phyloP scores from a whole-genome alignment of 2,329 filamentous ascomycete genomes.

The Cercospora canescens region DNA sequence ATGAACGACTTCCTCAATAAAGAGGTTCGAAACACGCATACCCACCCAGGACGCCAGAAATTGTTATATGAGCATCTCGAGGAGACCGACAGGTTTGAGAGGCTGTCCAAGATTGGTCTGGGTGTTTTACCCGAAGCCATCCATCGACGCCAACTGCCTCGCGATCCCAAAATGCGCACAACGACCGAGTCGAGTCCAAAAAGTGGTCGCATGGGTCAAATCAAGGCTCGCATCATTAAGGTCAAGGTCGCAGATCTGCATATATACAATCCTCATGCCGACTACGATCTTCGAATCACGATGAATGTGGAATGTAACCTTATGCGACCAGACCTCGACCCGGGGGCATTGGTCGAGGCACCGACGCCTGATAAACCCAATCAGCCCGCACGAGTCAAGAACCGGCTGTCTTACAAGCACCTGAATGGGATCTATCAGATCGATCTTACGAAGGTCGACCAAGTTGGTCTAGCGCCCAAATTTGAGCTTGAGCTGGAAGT shows the following conservation, averaged over 20 bases:
- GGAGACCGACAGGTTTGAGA: conserved; percentile 82
- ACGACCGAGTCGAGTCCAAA: conserved; percentile 69
- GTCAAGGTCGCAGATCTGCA: conserved; percentile 78
- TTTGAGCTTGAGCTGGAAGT: conserved; percentile 83
- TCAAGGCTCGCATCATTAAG: conserved; percentile 87
- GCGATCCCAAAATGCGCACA: conserved; percentile 64
- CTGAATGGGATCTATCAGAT: conserved; percentile 73
- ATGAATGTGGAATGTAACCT: conserved; percentile 87
- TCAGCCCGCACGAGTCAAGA: conserved; percentile 60
- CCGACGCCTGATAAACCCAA: conserved; percentile 45
- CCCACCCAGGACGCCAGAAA: conserved; percentile 52
- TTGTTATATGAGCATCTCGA: conserved; percentile 80
- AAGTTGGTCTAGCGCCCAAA: conserved; percentile 57
- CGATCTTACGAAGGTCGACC: conserved; percentile 86
- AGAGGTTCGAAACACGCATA: conserved; percentile 46
- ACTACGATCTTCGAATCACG: conserved; percentile 89
- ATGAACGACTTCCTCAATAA: conserved; percentile 85
- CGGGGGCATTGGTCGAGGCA: conserved; percentile 52
- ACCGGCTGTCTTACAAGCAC: conserved; percentile 88
- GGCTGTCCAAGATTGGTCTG: conserved; percentile 63
- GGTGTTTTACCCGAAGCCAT: conserved; percentile 56
- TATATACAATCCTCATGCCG: conserved; percentile 72
- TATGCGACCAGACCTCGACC: conserved; percentile 59
- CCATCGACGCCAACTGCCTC: conserved; percentile 50
- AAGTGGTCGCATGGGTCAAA: conserved; percentile 48